phyloP scores from a whole-genome alignment of 805 yeast species.

The Saccharomyces jurei region DNA sequence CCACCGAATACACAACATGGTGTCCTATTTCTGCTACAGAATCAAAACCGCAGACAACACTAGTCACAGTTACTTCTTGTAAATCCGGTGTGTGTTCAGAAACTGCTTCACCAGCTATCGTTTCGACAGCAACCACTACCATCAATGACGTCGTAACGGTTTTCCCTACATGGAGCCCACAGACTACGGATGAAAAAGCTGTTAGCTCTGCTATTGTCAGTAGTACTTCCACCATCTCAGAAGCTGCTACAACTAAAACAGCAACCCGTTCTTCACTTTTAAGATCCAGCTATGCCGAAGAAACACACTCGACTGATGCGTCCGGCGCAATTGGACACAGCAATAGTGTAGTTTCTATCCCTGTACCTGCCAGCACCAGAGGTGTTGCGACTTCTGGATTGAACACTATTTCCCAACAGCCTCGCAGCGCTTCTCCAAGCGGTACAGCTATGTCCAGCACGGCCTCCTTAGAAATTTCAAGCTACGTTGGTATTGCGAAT shows the following conservation, averaged over 20 bases:
- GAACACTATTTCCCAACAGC: too few relatives aligned
- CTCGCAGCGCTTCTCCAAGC: too few relatives aligned
- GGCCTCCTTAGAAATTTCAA: too few relatives aligned
- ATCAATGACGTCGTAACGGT: slow-evolving; percentile 27
- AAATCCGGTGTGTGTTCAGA: slow-evolving; percentile 22
- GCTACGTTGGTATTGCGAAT: too few relatives aligned
- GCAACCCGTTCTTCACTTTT: background rate
- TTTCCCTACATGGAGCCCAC: slow-evolving; percentile 25
- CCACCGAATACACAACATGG: slow-evolving; percentile 23
- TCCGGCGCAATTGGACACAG: background rate
- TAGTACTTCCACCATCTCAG: background rate
- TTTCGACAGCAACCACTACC: slow-evolving; percentile 28
- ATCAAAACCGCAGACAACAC: slow-evolving; percentile 14
- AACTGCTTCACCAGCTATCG: slow-evolving; percentile 23
- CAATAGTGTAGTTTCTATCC: background rate
- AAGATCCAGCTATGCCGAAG: background rate
- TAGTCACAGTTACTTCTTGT: slow-evolving; percentile 29
- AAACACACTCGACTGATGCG: background rate
- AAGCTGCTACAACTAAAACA: background rate
- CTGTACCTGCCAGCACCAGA: background rate
- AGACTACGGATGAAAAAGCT: slow-evolving; percentile 15
- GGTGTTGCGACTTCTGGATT: too few relatives aligned
- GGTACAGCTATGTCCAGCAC: too few relatives aligned
- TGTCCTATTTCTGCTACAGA: slow-evolving; percentile 15
- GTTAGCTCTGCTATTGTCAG: background rate